Base-by-base conservation (phyloP, 2,329 filamentous ascomycete genomes). In the Fusarium phyllophilum region DNA sequence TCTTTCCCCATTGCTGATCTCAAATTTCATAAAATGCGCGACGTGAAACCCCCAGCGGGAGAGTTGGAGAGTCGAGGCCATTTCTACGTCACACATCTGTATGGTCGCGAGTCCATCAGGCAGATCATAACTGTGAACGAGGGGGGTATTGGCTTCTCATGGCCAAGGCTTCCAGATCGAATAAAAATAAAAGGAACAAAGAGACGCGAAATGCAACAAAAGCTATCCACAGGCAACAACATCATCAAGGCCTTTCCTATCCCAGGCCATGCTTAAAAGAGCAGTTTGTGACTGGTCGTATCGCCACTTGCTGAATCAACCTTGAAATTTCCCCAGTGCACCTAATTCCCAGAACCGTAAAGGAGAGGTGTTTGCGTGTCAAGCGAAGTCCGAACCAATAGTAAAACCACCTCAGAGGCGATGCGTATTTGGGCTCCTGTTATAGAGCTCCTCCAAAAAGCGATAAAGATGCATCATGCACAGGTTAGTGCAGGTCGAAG, bases 401-500 rank as follows among this genome's bases (percentile, higher is more conserved):
- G 42, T 70, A 75, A 77, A 77, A 68, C 76, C 72, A 70, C 73
- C 56, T 56, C 57, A 74, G 65, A 69, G 62, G 66, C 66, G 66
- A 75, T 77, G 68, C 62, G 65, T 71, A 55, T 59, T 58, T 65
- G 64, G 59, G 62, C 66, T 67, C 60, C 48, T 61, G 44, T 52
- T 42, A 34, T 55, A 59, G 71, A 67, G 57, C 60, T 65, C 64
- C 56, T 75, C 77, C 66, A 59, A 77, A 65, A 72, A 72, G 66
- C 69, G 62, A 62, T 77, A 49, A 71, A 61, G 60, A 72, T 68
- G 75, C 70, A 74, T 84, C 78, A 85, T 73, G 83, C 84, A 73
- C 81, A 83, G 49, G 81, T 78, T 70, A 84, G 75, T 73, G 79
- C 79, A 62, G 81, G 79, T 73, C 81, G 82, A 68, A 80, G 76